Evolutionary conservation across 495 filamentous ascomycete species (phyloP).

Genomic region (Tuber borchii): DNA sequence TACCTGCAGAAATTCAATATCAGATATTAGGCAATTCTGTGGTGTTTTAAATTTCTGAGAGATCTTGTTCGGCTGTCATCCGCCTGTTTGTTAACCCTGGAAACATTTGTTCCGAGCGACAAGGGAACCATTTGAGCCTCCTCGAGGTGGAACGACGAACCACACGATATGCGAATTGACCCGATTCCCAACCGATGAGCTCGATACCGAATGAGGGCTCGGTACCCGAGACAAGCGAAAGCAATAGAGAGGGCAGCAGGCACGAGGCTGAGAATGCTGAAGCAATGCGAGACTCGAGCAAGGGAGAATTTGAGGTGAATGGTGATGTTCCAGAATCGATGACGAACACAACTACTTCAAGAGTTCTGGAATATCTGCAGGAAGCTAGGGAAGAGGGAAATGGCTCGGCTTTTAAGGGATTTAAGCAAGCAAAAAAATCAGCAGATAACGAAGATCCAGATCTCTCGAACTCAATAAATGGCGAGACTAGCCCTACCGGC

Average conservation of each 20-base stretch:
- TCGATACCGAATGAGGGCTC: slow-evolving; percentile 41
- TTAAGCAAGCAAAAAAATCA: slow-evolving; percentile 21
- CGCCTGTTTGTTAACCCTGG: neutral
- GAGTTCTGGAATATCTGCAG: slow-evolving; percentile 40
- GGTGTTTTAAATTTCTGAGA: neutral
- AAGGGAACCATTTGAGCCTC: slow-evolving; percentile 21
- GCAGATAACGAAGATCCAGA: slow-evolving; percentile 27
- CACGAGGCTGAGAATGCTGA: slow-evolving; percentile 12
- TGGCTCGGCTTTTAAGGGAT: slow-evolving; percentile 31
- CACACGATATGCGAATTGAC: slow-evolving; percentile 41
- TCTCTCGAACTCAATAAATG: slow-evolving; percentile 23
- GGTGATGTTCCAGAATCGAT: slow-evolving; percentile 9
- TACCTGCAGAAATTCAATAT: neutral
- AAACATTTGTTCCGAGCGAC: slow-evolving; percentile 1
- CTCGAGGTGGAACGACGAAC: slow-evolving; percentile 24
- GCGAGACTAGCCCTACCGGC: slow-evolving; percentile 42
- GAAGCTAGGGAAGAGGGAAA: slow-evolving; percentile 36
- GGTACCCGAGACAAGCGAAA: slow-evolving; percentile 31
- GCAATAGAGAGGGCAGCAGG: slow-evolving; percentile 15
- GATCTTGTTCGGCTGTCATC: neutral
- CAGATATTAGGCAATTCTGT: neutral
- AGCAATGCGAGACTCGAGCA: slow-evolving; percentile 7
- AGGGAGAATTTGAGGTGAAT: slow-evolving; percentile 15
- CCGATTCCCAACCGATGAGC: slow-evolving; percentile 41
- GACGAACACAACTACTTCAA: slow-evolving; percentile 27